Conservation (phyloP, 116 monocot genomes). For the Papilionanthe hybrid region DNA sequence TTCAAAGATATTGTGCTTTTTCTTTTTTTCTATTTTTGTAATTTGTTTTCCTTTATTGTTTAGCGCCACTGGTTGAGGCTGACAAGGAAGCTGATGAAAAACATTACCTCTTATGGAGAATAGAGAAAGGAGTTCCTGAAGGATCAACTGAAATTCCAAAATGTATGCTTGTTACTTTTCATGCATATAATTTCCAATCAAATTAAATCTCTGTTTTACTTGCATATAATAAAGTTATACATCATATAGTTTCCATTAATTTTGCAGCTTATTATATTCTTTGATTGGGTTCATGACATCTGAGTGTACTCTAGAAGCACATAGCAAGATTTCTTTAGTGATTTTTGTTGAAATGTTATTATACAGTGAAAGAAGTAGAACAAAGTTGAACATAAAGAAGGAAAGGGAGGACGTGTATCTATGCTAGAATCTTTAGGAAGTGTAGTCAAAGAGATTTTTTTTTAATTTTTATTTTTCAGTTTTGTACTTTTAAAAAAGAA, state of each 20-base stretch:
- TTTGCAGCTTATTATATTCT: neutral
- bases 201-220: neutral
- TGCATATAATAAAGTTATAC: neutral
- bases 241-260: neutral
- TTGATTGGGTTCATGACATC: neutral
- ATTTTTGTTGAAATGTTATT: too few relatives aligned
- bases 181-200: neutral
- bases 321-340: neutral
- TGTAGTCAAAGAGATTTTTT: too few relatives aligned
- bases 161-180: conserved; percentile 37
- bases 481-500: too few relatives aligned
- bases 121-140: conserved; percentile 86
- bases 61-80: conserved; percentile 86
- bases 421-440: too few relatives aligned
- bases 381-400: too few relatives aligned
- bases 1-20: neutral
- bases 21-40: neutral
- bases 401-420: too few relatives aligned
- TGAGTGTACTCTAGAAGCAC: neutral
- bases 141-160: conserved; percentile 92
- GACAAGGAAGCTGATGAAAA: conserved; percentile 73
- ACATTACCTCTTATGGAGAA: conserved; percentile 70
- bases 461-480: too few relatives aligned
- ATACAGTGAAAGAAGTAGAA: too few relatives aligned
- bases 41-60: conserved; percentile 3